Base-by-base conservation (phyloP, 768 basidiomycete genomes). In the Pluteus cervinus region DNA sequence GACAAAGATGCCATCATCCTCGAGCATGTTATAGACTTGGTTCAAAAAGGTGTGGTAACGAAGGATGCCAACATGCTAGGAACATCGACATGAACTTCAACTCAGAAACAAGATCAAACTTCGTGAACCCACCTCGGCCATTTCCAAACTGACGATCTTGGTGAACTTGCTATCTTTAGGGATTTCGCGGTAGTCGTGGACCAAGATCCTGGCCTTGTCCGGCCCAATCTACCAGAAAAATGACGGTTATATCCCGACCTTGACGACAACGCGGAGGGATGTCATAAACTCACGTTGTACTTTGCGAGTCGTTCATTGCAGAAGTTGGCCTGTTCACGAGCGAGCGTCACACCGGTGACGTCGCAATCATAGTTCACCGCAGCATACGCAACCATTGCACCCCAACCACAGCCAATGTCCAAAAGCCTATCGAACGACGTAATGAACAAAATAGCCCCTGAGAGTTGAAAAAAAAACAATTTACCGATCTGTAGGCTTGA, bases 351-450 rank as follows among this genome's bases (percentile, higher is more conserved):
- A 53, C 96, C 96, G 18, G 94, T 98, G 33, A 83, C 90, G 54
- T 97, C 92, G 46, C 88, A 93, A n/a, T 70, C 86, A 56, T 83
- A 98, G 69, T 99, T 99, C 68, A 97, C 98, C 22, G 89, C 86
- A 29, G 96, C 96, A 51, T 91, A 94, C 1, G 94, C 83, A 26
- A 79, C 76, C 39, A 99, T 79, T 1, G 96, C 96, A 18, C 94
- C 96, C 96, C 96, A 99, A 29, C 96, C 96, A 50, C 88, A 91
- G 8, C 88, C 88, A 40, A 90, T 80, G 45, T 91, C 88, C 12
- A 91, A 77, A 2, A 89, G 66, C 39, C 71, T 79, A 22, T 17
- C 17, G 35, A 21, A 6, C 24, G n/a, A 29, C 17, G 34, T 46
- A 5, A 43, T 31, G 4, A 14, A 38, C 53, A 57, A 39, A 61